Evolutionary conservation across 805 yeast genomes (phyloP), one percentile per base, ranked within the genome.

Genomic region (Ogataea nakhonphanomensis): DNA sequence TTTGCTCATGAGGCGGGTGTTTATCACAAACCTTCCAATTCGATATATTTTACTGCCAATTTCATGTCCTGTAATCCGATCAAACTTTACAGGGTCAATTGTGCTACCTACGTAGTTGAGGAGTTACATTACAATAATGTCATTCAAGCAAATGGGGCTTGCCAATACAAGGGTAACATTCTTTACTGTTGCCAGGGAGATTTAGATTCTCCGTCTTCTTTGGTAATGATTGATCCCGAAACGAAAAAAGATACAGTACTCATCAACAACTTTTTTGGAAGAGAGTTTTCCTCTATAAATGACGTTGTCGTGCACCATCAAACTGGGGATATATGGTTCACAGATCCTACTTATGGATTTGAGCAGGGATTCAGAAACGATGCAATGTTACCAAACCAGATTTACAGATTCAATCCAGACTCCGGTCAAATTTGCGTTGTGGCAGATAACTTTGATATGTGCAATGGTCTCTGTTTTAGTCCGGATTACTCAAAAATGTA

Each of bases 1-100:
- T 43, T 43, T 27, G 42, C 46, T 20, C 46, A 43, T 12, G 46
- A 43, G 27, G 43, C 46, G 3, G 46, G 46, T 8, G 46, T 43
- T n/a, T 37, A 43, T 23, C 30, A 43, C 25, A 33, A 31, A 13
- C 36, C 24, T 8, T 33, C 45, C 2, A 17, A 42, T 22, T 37
- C 42, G 1, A 30, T 42, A 10, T 42, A 42, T 25, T 42, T 42
- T 14, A 37, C 45, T 4, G 30, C 45, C 3, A 42, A 42, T 24
- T 42, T 33, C 20, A 17, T 29, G 5, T 33, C 39, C 15, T 33
- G 35, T 22, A 33, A 37, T 20, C 42, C 45, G 8, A 29, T 42
- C 11, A 30, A 13, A 7, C 35, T 42, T 14, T 42, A 15, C 37
- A 8, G 39, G 17, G 39, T 42, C 15, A 24, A 37, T 17, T 42